Base-by-base conservation (phyloP, 805 yeast species). In the Hanseniaspora vineae region DNA sequence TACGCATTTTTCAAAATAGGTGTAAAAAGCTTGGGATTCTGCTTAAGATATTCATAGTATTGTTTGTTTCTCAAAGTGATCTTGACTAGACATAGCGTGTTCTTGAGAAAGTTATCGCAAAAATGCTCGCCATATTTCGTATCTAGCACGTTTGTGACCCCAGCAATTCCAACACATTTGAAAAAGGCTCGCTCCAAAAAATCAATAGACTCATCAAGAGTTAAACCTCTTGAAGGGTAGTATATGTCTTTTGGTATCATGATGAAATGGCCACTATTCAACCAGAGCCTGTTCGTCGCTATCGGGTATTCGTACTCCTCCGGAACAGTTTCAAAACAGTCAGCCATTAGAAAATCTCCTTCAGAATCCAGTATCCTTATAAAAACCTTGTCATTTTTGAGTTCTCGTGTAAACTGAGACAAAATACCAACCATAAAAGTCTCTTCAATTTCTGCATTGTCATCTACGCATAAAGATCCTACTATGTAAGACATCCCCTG, bases 291-390 rank as follows among this genome's bases (percentile, higher is more conserved):
- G 55, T 78, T 77, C 43, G 55, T 57, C 1, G 58, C 55, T 14
- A 61, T 55, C 0, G 80, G 70, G 46, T 62, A 66, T 17, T 62
- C 66, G 1, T 77, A 77, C 6, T 62, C 66, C 5, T 63, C 62
- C 0, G 80, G 78, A 2, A 77, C 49, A 1, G 52, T 48, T 3
- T 76, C 73, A 35, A 71, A 65, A 1, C 73, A 68, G 50, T 76
- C 80, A 9, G 74, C 67, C 42, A 80, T 56, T 10, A 79, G 45
- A 43, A 74, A 71, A 49, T 81, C 86, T 8, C 80, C 77, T 43
- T 76, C 81, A 1, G 71, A 68, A 54, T 79, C 85, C 50, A 66
- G 64, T 2, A 67, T 51, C 39, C 70, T 74, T 4, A 76, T 66
- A 54, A 64, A 75, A 2, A 75, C 46, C 48, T 68, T 71, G 45